These are phyloP conservation scores for Termitomyces sp. DNA, from an alignment of 768 basidiomycete genomes.

Conservation along the genomic window DNA sequence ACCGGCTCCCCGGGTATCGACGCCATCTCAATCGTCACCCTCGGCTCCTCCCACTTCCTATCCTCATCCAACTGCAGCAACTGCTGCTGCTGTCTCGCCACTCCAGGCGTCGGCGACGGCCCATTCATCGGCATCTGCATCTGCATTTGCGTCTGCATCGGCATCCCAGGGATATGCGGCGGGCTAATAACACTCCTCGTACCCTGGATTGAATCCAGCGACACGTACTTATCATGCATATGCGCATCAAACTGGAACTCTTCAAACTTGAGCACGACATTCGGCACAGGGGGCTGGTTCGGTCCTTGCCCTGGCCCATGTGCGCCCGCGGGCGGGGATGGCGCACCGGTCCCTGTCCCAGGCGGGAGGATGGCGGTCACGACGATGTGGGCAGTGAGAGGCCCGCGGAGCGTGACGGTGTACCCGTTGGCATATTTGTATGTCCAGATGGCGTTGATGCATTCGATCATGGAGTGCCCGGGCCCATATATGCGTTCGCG, in stretches of 20 bases:
- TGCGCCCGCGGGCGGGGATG: constrained; percentile 5
- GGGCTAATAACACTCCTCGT: constrained; percentile 35
- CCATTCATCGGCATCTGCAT: background rate
- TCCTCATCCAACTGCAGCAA: constrained; percentile 36
- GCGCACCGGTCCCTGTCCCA: constrained; percentile 24
- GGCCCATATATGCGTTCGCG: constrained; percentile 53
- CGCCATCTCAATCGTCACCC: constrained; percentile 55
- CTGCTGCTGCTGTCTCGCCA: background rate
- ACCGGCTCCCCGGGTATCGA: constrained; percentile 81
- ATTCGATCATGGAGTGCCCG: constrained; percentile 64
- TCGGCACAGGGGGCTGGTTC: background rate
- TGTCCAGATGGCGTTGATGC: constrained; percentile 74
- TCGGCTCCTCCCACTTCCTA: constrained; percentile 65
- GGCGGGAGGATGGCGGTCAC: constrained; percentile 30
- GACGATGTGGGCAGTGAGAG: constrained; percentile 64
- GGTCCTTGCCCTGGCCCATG: constrained; percentile 7
- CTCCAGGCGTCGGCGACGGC: background rate
- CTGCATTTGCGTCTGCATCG: too few species aligned
- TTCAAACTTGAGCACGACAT: constrained; percentile 59
- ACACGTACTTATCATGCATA: constrained; percentile 69
- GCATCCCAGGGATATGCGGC: too few species aligned
- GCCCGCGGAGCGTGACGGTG: constrained; percentile 71
- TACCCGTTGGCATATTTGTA: constrained; percentile 81
- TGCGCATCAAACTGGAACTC: constrained; percentile 73
- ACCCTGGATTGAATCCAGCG: constrained; percentile 60